These are phyloP conservation scores for Flaveria bidentis DNA, from an alignment of 129 eudicot genomes.

Conservation along the genomic window DNA sequence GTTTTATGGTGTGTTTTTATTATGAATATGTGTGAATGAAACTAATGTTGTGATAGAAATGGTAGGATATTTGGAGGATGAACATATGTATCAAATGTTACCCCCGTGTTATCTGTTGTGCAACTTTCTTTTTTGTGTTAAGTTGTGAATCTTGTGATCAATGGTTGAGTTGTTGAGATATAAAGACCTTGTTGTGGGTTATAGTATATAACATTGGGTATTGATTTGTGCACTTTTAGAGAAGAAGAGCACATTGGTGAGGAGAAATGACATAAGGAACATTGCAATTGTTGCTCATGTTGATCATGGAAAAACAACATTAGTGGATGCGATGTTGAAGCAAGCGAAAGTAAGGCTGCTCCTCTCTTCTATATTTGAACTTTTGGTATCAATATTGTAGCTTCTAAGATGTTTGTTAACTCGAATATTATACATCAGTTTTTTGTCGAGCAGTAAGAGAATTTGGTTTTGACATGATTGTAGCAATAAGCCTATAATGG, in stretches of 20 bases:
- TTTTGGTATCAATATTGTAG: conserved; percentile 11
- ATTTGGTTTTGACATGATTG: conserved; percentile 7
- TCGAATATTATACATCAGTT: neutral
- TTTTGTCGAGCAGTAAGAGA: neutral
- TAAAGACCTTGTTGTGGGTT: neutral
- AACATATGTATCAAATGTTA: neutral
- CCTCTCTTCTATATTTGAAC: neutral
- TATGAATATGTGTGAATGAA: neutral
- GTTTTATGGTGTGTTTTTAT: conserved; percentile 13
- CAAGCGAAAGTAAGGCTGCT: conserved; percentile 74
- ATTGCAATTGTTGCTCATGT: conserved; percentile 99
- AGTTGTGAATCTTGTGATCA: neutral
- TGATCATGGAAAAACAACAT: conserved; percentile 97
- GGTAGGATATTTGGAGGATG: conserved; percentile 20
- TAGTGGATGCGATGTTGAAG: conserved; percentile 93
- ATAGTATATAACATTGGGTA: neutral
- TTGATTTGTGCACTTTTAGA: conserved; percentile 35
- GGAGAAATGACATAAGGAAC: conserved; percentile 89
- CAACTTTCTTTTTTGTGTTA: neutral
- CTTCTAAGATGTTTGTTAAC: neutral
- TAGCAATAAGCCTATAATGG: neutral
- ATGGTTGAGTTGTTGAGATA: neutral
- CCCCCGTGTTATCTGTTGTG: neutral
- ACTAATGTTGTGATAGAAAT: neutral
- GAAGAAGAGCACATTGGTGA: conserved; percentile 55